phyloP scores from a whole-genome alignment of 192 early-diverging fungal genomes.

The Rhizophagus prolifer region DNA sequence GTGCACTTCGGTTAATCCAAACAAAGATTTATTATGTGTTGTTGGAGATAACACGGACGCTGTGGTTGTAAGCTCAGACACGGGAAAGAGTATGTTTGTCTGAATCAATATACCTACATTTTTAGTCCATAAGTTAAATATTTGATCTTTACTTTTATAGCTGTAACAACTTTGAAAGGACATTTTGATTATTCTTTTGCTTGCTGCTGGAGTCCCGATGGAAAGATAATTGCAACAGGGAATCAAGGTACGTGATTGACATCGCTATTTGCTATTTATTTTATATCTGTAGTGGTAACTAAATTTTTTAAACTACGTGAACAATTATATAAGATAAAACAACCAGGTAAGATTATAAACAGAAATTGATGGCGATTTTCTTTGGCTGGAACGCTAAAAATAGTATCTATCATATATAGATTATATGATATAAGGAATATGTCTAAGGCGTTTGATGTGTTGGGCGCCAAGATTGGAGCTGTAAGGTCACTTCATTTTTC shows the following conservation, averaged over 20 bases:
- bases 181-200: constrained; percentile 71
- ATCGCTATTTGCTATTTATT: not conserved
- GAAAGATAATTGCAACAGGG: constrained; percentile 59
- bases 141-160: constrained; percentile 22
- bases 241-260: constrained; percentile 45
- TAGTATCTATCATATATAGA: constrained; percentile 38
- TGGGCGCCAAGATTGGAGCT: constrained; percentile 54
- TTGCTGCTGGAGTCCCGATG: constrained; percentile 62
- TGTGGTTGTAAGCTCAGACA: constrained; percentile 45
- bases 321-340: constrained; percentile 36
- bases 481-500: constrained; percentile 61
- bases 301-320: not conserved
- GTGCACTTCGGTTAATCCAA: constrained; percentile 57
- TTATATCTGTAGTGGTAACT: not conserved
- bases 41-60: constrained; percentile 56
- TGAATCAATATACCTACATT: not conserved
- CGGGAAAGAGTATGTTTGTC: constrained; percentile 42
- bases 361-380: too few species aligned
- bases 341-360: constrained; percentile 29
- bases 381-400: not conserved
- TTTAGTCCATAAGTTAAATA: not conserved
- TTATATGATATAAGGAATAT: constrained; percentile 66
- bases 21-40: constrained; percentile 57
- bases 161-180: constrained; percentile 44
- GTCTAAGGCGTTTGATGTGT: constrained; percentile 48